These are phyloP conservation scores for Neurospora tetraspora DNA, from an alignment of 495 filamentous ascomycete species.

Conservation along the genomic window DNA sequence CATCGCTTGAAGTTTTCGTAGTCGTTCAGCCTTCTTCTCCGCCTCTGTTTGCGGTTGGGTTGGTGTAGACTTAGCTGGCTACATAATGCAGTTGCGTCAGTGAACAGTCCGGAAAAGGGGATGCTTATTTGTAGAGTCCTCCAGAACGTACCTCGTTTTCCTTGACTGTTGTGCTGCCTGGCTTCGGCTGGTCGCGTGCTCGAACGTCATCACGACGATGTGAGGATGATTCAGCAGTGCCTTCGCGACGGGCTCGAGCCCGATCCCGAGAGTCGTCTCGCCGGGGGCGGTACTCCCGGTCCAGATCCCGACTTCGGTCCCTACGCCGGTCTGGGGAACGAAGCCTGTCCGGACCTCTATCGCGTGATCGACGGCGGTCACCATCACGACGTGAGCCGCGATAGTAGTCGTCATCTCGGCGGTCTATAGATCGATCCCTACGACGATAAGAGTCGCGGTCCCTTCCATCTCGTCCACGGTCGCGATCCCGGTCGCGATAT, in stretches of 20 bases:
- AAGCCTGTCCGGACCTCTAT: slow-evolving; percentile 45
- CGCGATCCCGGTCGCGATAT: slow-evolving; percentile 37
- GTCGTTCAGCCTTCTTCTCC: slow-evolving; percentile 73
- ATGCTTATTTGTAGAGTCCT: neutral
- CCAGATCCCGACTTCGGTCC: slow-evolving; percentile 50
- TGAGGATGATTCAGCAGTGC: slow-evolving; percentile 63
- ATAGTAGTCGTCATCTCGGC: slow-evolving; percentile 61
- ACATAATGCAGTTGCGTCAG: slow-evolving; percentile 12
- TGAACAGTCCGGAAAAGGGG: neutral
- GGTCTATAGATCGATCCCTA: slow-evolving; percentile 65
- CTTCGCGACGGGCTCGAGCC: slow-evolving; percentile 57
- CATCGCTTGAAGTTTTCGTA: slow-evolving; percentile 84
- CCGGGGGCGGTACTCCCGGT: slow-evolving; percentile 60
- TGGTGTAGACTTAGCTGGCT: slow-evolving; percentile 43
- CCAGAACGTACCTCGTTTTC: slow-evolving; percentile 39
- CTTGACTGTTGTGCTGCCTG: slow-evolving; percentile 34
- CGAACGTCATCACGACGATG: slow-evolving; percentile 58
- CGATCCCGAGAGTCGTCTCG: slow-evolving; percentile 74
- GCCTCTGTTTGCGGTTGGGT: slow-evolving; percentile 55
- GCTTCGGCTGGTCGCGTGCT: slow-evolving; percentile 38
- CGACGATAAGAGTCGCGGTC: slow-evolving; percentile 54
- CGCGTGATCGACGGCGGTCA: slow-evolving; percentile 49
- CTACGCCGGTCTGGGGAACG: slow-evolving; percentile 25
- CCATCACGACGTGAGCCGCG: slow-evolving; percentile 42
- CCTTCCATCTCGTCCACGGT: slow-evolving; percentile 44